Evolutionary conservation across 192 early-diverging fungal species (phyloP), one percentile per base, ranked within the genome.

Genomic region (Phlyctochytrium bullatum): DNA sequence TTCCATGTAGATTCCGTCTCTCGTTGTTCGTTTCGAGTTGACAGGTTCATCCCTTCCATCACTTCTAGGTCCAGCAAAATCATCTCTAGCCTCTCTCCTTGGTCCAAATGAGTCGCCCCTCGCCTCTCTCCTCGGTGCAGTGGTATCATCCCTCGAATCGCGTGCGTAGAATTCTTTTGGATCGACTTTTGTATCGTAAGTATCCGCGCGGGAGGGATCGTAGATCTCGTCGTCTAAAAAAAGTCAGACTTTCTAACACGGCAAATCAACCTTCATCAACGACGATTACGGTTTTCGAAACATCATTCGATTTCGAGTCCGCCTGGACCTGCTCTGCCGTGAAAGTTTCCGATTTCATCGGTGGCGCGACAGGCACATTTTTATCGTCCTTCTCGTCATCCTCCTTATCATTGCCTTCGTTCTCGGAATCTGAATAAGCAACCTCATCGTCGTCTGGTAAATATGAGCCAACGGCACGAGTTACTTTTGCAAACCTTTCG

Each of bases 351-450:
- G 4, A 57, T 24, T 25, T 57, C 27, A 27, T 57, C 54, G 12
- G 10, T 28, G 27, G 16, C 54, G 54, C 54, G 25, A 20, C 54
- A 57, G 20, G 54, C 25, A 28, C 14, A 25, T 14, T 6, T 27
- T 57, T 10, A 20, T 10, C 12, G 20, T 6, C 54, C 54, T 57
- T 25, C 54, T 10, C n/a, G n/a, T n/a, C n/a, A n/a, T n/a, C 27
- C 27, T 57, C 14, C 54, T 57, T 27, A 57, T 57, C 27, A 27
- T 57, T 57, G 16, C 16, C 27, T 10, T 57, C 54, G 27, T 57
- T 57, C 27, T 57, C 54, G 12, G 54, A 57, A 57, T 57, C 54
- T 10, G 54, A 57, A 57, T 57, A 57, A 28, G 54, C 54, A 14
- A 57, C 54, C 27, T 57, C 54, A 28, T 57, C 54, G 16, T 57